A percentile compares a stretch with the other conserved stretches of the same genome.
Evolutionary conservation across 129 eudicot species (phyloP).

Genomic region (Logfia minima): DNA sequence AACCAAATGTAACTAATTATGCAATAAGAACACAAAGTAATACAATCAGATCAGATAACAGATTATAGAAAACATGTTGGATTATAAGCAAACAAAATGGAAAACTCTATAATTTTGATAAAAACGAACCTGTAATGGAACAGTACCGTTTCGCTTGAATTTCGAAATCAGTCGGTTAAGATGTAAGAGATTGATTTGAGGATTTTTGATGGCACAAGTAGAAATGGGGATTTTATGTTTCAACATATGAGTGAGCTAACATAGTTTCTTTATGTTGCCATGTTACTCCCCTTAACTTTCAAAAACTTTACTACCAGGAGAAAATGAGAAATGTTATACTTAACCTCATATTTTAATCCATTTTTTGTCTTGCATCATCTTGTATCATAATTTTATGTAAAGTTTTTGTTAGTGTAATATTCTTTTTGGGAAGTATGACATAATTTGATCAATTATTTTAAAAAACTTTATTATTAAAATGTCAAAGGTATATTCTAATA

Average conservation of each 20-base stretch:
- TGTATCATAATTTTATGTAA: no score
- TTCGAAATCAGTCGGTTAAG: not conserved
- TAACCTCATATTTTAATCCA: no score
- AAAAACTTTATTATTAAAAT: no score
- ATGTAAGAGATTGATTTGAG: not conserved
- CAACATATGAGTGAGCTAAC: not conserved
- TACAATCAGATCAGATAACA: not conserved
- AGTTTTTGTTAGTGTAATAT: no score
- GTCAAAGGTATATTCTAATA: no score
- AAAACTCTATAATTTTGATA: not conserved
- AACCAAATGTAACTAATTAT: not conserved
- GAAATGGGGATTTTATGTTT: not conserved
- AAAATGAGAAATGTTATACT: no score
- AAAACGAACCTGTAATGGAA: constrained; percentile 21
- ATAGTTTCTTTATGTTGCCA: constrained; percentile 5
- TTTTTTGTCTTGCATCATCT: no score
- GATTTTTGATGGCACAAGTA: constrained; percentile 6
- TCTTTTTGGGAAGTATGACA: no score
- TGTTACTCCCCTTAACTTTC: constrained; percentile 5
- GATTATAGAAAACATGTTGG: not conserved
- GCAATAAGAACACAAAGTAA: not conserved
- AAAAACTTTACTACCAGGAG: not conserved
- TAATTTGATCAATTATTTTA: no score
- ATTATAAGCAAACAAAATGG: not conserved
- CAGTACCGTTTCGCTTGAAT: not conserved